Evolutionary conservation across 176 grass and related monocot species (phyloP).

Genomic region (Oryza officinalis): DNA sequence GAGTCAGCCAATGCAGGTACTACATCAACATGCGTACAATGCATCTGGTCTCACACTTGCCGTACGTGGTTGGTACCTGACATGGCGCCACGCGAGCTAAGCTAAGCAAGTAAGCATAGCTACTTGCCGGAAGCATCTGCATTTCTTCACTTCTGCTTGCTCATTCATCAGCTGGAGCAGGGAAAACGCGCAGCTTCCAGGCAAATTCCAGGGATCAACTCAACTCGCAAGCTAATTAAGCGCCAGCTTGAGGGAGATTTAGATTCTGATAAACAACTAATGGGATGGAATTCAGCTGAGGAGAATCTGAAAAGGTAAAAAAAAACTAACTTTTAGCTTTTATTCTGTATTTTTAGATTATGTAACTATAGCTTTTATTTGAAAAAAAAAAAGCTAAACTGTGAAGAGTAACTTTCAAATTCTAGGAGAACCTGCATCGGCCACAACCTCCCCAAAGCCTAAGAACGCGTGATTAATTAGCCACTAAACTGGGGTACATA

Average conservation of each 20-base stretch:
- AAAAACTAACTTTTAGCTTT: too few species aligned
- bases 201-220: neutral
- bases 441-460: too few species aligned
- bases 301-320: too few species aligned
- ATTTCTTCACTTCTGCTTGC: neutral
- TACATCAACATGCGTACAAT: neutral
- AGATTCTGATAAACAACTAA: too few species aligned
- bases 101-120: neutral
- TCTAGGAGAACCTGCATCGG: too few species aligned
- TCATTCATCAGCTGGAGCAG: neutral
- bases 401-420: too few species aligned
- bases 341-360: too few species aligned
- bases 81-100: neutral
- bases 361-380: too few species aligned
- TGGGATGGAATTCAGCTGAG: too few species aligned
- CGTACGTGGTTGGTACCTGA: neutral
- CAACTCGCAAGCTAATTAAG: too few species aligned
- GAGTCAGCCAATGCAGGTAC: neutral
- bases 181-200: neutral
- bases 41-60: neutral
- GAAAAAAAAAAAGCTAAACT: too few species aligned
- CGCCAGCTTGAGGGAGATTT: too few species aligned
- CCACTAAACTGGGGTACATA: neutral
- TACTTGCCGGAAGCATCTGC: neutral
- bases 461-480: neutral